Evolutionary conservation across 352 stramenopile genomes (phyloP).

Genomic region (Plasmopara viticola): DNA sequence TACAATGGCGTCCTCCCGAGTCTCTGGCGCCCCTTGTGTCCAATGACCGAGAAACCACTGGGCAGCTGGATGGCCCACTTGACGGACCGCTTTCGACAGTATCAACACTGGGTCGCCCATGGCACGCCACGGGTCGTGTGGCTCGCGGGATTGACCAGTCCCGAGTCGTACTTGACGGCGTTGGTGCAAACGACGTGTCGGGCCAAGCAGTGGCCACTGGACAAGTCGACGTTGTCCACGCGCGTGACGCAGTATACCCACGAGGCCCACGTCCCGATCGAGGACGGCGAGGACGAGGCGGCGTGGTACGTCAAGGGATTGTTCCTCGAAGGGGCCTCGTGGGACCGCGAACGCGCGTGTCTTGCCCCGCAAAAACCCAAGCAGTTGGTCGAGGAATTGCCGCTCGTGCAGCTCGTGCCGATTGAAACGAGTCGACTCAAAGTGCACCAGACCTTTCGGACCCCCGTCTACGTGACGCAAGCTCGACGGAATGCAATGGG

Average conservation of each 20-base stretch:
- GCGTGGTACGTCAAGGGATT: constrained; percentile 90
- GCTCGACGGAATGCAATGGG: constrained; percentile 92
- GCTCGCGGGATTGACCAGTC: constrained; percentile 92
- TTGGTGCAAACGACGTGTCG: constrained; percentile 93
- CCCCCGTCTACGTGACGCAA: constrained; percentile 95
- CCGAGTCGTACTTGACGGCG: constrained; percentile 93
- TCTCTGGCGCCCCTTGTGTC: constrained; percentile 87
- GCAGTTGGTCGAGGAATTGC: constrained; percentile 91
- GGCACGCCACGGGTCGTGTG: constrained; percentile 91
- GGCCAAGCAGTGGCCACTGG: constrained; percentile 90
- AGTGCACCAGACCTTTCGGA: constrained; percentile 92
- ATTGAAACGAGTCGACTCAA: constrained; percentile 94
- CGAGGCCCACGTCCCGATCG: constrained; percentile 44
- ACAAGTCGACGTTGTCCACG: constrained; percentile 93
- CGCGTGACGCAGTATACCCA: constrained; percentile 83
- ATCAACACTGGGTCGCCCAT: constrained; percentile 86
- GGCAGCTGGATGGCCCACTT: constrained; percentile 95
- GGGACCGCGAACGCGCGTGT: constrained; percentile 74
- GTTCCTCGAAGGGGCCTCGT: constrained; percentile 92
- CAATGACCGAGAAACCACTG: constrained; percentile 93
- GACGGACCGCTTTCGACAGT: constrained; percentile 81
- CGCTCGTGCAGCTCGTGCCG: constrained; percentile 93
- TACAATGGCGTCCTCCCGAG: constrained; percentile 92
- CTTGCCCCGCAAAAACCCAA: constrained; percentile 89
- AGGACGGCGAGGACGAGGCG: constrained; percentile 51